phyloP scores from a whole-genome alignment of 768 basidiomycete species.

The Paxillus ammoniavirescens region DNA sequence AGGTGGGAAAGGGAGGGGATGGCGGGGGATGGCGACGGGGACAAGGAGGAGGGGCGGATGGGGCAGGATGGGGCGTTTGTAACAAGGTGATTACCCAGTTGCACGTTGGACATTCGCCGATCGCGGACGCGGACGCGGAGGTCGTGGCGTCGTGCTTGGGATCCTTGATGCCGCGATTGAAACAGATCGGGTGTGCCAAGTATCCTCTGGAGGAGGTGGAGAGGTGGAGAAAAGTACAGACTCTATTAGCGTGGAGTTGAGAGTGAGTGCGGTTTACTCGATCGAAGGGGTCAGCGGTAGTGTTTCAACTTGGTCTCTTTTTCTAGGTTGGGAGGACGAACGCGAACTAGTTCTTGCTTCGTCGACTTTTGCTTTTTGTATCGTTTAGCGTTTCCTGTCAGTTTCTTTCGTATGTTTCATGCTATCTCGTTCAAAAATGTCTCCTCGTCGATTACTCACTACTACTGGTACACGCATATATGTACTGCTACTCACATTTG shows the following conservation, averaged over 20 bases:
- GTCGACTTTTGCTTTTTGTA: too few relatives aligned
- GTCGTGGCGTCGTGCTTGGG: constrained; percentile 16
- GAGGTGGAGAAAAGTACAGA: constrained; percentile 2
- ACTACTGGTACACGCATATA: too few relatives aligned
- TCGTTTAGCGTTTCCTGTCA: too few relatives aligned
- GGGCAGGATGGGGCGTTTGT: constrained; percentile 17
- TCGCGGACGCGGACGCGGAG: constrained; percentile 16
- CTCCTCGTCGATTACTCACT: too few relatives aligned
- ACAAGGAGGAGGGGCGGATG: neutral
- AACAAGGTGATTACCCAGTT: constrained; percentile 17
- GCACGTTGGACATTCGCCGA: constrained; percentile 22
- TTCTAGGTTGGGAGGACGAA: too few relatives aligned
- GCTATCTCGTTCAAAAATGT: too few relatives aligned
- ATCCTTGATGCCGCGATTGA: constrained; percentile 23
- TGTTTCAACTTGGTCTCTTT: too few relatives aligned
- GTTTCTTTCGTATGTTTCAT: too few relatives aligned
- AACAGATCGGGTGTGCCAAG: constrained; percentile 13
- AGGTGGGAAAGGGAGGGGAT: neutral
- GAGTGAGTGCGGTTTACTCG: too few relatives aligned
- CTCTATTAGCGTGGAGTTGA: neutral
- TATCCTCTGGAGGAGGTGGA: constrained; percentile 8
- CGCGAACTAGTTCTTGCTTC: too few relatives aligned
- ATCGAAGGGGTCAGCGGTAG: too few relatives aligned
- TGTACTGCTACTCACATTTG: too few relatives aligned
- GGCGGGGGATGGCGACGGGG: neutral